These are phyloP conservation scores for Quercus phellos DNA, from an alignment of 331 rosid species.

Conservation along the genomic window DNA sequence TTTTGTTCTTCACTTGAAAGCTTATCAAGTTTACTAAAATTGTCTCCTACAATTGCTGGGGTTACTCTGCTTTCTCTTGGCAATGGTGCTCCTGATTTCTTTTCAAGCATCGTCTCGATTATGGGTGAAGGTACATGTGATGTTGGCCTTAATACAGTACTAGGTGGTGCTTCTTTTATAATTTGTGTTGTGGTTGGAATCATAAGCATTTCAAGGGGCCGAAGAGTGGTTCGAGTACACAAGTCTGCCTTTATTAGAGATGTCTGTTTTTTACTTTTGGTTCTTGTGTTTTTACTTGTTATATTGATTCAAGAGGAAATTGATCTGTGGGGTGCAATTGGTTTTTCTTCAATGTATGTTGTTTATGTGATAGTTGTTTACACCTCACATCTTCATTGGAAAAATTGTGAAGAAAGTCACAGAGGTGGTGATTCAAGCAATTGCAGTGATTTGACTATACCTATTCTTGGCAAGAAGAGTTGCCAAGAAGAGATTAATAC, in stretches of 20 bases:
- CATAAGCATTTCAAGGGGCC: constrained; percentile 32
- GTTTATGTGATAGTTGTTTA: constrained; percentile 44
- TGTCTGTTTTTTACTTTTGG: constrained; percentile 42
- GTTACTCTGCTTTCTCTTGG: constrained; percentile 83
- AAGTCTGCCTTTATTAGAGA: constrained; percentile 45
- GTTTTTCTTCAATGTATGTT: constrained; percentile 33
- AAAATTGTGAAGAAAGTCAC: constrained; percentile 22
- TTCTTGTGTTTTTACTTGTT: constrained; percentile 26
- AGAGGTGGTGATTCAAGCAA: constrained; percentile 1
- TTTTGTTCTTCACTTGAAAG: constrained; percentile 70
- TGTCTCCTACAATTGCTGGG: constrained; percentile 85
- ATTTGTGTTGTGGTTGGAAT: constrained; percentile 52
- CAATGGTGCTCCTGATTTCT: constrained; percentile 87
- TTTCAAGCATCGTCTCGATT: constrained; percentile 73
- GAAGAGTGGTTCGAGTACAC: constrained; percentile 14
- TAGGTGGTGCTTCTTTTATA: constrained; percentile 54
- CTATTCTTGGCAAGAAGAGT: constrained; percentile 37
- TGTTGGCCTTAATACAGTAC: constrained; percentile 43
- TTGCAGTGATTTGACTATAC: constrained; percentile 29
- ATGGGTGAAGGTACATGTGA: constrained; percentile 31
- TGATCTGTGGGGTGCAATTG: constrained; percentile 36
- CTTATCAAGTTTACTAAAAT: constrained; percentile 48
- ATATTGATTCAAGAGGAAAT: constrained; percentile 37
- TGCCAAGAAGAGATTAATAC: constrained; percentile 12
- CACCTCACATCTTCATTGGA: constrained; percentile 36